Evolutionary conservation across 2,329 filamentous ascomycete species (phyloP).

Genomic region (Apiospora kogelbergensis): DNA sequence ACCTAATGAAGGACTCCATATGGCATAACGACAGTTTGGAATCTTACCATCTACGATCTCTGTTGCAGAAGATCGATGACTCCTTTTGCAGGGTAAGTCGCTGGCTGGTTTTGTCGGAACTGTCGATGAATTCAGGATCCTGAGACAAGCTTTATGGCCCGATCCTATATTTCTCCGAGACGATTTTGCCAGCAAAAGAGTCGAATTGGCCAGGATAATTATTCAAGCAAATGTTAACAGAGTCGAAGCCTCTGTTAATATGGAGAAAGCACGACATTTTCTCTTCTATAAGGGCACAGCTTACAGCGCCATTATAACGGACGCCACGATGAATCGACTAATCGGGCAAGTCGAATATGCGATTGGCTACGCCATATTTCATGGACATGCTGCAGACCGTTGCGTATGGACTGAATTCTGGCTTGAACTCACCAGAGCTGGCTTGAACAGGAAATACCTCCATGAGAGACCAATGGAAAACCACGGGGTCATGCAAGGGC

Average conservation of each 20-base stretch:
- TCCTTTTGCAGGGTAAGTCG: accelerated
- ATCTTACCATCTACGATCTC: background rate
- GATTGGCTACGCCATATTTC: background rate
- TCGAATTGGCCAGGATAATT: background rate
- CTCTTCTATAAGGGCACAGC: background rate
- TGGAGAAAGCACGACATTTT: background rate
- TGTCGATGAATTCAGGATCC: background rate
- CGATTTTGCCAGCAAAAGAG: background rate
- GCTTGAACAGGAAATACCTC: background rate
- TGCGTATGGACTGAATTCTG: background rate
- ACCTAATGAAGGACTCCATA: too few species aligned
- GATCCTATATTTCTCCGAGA: background rate
- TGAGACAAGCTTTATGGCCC: background rate
- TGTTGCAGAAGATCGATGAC: background rate
- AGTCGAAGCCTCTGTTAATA: accelerated
- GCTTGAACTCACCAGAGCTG: background rate
- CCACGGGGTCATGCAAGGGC: background rate
- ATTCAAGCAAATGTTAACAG: too few species aligned
- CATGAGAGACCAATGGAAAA: background rate
- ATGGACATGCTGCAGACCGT: background rate
- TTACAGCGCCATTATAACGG: too few species aligned
- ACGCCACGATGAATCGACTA: too few species aligned
- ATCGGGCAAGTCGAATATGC: too few species aligned
- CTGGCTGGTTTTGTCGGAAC: background rate
- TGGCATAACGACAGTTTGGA: background rate